A percentile compares a stretch with the other conserved stretches of the same genome.
Evolutionary conservation across 441 rosid species (phyloP).

Genomic region (Brassica balearica): DNA sequence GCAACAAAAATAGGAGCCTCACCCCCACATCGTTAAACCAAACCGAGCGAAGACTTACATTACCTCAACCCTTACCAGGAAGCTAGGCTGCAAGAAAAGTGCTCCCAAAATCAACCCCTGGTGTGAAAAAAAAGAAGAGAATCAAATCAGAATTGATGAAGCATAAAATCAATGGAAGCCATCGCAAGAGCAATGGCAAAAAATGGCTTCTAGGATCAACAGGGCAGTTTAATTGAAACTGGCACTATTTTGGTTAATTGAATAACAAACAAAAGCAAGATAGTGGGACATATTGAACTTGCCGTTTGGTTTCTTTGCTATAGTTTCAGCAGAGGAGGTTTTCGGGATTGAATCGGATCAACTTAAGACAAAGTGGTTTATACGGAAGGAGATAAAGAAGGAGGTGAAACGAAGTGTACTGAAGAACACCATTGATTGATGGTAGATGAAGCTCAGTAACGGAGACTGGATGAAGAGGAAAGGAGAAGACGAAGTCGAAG

Average conservation of each 20-base stretch:
- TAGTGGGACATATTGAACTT: background rate
- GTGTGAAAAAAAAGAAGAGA: background rate
- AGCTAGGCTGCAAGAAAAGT: background rate
- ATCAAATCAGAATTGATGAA: no score
- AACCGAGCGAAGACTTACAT: background rate
- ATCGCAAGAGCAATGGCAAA: no score
- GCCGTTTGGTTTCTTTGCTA: background rate
- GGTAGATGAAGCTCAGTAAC: background rate
- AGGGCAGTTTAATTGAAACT: no score
- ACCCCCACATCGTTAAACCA: background rate
- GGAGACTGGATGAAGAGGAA: background rate
- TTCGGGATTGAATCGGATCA: background rate
- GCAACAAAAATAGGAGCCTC: background rate
- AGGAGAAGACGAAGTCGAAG: background rate
- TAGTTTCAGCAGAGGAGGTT: background rate
- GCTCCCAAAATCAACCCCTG: background rate
- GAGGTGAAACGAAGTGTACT: no score
- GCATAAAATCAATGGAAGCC: no score
- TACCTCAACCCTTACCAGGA: background rate
- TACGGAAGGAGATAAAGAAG: background rate
- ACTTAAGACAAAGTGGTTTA: no score
- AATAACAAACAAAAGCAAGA: no score
- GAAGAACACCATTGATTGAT: no score
- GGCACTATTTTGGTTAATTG: no score
- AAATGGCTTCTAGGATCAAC: no score